A percentile compares a stretch with the other conserved stretches of the same genome.
These are phyloP conservation scores for Phytophthora ramorum DNA, from an alignment of 352 stramenopile species.

Conservation along the genomic window DNA sequence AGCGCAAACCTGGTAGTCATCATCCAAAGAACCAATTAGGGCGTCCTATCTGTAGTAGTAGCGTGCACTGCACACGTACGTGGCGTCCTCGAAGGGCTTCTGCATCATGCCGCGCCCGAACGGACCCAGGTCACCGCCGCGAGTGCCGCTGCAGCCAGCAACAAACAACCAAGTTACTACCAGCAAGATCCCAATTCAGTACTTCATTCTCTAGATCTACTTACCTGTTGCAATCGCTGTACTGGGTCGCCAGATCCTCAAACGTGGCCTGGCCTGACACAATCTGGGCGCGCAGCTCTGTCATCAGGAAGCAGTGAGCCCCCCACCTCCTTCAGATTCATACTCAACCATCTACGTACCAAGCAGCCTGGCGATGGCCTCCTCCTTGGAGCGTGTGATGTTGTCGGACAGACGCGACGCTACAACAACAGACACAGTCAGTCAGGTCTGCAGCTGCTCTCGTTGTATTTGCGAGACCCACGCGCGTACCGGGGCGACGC, in stretches of 20 bases:
- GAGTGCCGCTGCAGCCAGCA: slow-evolving; percentile 52
- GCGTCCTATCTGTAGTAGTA: neutral
- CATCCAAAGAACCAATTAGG: neutral
- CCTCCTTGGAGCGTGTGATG: slow-evolving; percentile 92
- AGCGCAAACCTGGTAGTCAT: slow-evolving; percentile 81
- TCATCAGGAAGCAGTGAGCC: neutral
- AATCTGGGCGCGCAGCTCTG: slow-evolving; percentile 83
- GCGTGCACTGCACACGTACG: slow-evolving; percentile 36
- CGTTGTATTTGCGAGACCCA: neutral
- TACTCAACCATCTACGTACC: slow-evolving; percentile 28
- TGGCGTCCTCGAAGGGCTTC: slow-evolving; percentile 92
- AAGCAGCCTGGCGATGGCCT: slow-evolving; percentile 89
- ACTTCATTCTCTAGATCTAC: neutral
- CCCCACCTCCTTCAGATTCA: neutral
- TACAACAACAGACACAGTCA: slow-evolving; percentile 24
- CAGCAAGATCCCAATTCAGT: neutral
- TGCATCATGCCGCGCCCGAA: slow-evolving; percentile 93
- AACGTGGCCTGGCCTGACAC: slow-evolving; percentile 81
- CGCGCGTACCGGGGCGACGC: slow-evolving; percentile 64
- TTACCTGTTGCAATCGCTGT: slow-evolving; percentile 82
- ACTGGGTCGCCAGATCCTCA: slow-evolving; percentile 81
- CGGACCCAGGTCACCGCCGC: slow-evolving; percentile 91
- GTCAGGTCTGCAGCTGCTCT: neutral
- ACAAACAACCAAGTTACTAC: neutral
- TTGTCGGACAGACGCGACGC: slow-evolving; percentile 90